Evolutionary conservation across 495 filamentous ascomycete species (phyloP).

Genomic region (Aspergillus bridgeri): DNA sequence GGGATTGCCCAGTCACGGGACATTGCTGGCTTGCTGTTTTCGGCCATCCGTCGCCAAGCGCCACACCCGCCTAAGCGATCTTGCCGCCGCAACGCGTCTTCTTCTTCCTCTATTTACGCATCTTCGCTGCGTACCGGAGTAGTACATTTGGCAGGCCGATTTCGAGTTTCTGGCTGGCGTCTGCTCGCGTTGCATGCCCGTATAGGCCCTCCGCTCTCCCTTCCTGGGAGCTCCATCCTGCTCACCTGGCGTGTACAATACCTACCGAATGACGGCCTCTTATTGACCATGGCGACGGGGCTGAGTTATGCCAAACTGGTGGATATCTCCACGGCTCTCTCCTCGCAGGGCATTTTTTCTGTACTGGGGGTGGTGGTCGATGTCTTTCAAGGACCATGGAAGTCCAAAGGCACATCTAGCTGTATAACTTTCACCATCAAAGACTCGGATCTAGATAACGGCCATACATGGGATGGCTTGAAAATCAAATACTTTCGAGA

Average conservation of each 20-base stretch:
- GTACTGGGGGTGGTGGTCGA: conserved; percentile 52
- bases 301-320: conserved; percentile 19
- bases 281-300: neutral
- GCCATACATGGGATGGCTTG: conserved; percentile 37
- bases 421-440: conserved; percentile 50
- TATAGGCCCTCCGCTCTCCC: neutral
- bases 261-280: neutral
- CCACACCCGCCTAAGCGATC: conserved; percentile 29
- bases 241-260: neutral
- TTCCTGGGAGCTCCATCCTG: neutral
- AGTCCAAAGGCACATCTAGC: conserved; percentile 29
- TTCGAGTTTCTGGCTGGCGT: neutral
- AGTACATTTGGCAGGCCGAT: no score
- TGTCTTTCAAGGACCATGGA: conserved; percentile 24
- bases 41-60: conserved; percentile 13
- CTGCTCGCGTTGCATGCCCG: neutral
- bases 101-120: neutral
- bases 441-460: conserved; percentile 35
- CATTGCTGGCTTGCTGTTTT: conserved; percentile 22
- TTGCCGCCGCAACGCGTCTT: conserved; percentile 16
- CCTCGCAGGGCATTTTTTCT: conserved; percentile 26
- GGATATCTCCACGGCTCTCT: conserved; percentile 35
- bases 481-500: conserved; percentile 51
- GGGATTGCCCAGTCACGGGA: conserved; percentile 22
- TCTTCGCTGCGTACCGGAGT: no score